Conservation (phyloP, 176 grass and related monocot genomes). For the Avena insularis region DNA sequence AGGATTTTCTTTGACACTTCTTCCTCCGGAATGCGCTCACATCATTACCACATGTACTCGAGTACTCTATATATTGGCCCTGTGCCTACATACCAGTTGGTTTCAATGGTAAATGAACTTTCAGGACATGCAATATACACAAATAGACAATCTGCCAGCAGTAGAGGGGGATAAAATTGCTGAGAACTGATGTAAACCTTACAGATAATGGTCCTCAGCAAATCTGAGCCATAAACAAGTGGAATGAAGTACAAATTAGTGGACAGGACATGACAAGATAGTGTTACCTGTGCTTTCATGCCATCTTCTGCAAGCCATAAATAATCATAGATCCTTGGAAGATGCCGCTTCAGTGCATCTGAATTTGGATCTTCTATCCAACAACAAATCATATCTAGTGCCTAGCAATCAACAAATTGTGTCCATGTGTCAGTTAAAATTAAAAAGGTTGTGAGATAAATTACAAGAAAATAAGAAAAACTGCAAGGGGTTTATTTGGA, state of each 20-base stretch:
- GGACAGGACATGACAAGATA: neutral
- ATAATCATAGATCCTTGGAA: conserved; percentile 74
- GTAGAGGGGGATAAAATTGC: neutral
- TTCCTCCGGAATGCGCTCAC: too few relatives aligned
- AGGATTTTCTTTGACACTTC: too few relatives aligned
- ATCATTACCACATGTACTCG: too few relatives aligned
- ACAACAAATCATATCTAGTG: conserved; percentile 82
- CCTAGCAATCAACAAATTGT: conserved; percentile 37
- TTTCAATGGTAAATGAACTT: neutral
- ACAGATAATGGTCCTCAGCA: neutral
- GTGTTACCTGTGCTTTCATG: conserved; percentile 72
- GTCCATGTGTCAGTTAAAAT: neutral
- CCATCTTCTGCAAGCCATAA: conserved; percentile 91
- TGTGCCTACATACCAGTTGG: neutral
- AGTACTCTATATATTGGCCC: too few relatives aligned
- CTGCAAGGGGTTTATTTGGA: neutral
- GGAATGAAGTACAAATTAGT: neutral
- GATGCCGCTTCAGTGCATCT: conserved; percentile 71
- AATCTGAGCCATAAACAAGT: neutral
- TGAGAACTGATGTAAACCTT: neutral
- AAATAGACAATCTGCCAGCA: neutral
- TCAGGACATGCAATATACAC: neutral
- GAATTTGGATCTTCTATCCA: conserved; percentile 87
- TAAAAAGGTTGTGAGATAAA: neutral
- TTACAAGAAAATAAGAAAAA: neutral